These are phyloP conservation scores for Astrocystis sublimbata DNA, from an alignment of 495 filamentous ascomycete species.

Conservation along the genomic window DNA sequence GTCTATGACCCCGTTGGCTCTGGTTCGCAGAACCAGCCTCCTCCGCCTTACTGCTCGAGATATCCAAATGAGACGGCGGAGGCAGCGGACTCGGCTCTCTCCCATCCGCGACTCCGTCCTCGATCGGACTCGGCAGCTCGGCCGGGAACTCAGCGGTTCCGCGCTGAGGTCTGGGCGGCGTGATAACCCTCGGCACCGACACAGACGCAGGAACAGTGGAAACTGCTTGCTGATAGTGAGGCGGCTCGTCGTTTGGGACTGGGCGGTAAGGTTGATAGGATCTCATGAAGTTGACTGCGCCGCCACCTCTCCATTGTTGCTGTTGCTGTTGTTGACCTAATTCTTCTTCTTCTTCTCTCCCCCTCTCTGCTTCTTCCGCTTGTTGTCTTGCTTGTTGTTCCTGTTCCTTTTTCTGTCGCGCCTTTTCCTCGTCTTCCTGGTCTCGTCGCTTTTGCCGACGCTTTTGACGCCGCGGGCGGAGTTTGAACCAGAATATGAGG, in stretches of 20 bases:
- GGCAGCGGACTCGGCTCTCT: constrained; percentile 2
- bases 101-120: background rate
- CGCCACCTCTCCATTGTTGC: background rate
- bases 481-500: constrained; percentile 11
- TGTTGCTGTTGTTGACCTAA: background rate
- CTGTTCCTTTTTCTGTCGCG: background rate
- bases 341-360: background rate
- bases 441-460: background rate
- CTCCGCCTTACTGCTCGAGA: too few relatives aligned
- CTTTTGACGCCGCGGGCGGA: background rate
- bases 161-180: background rate
- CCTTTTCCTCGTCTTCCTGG: background rate
- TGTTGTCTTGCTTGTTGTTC: background rate
- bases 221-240: background rate
- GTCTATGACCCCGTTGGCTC: background rate
- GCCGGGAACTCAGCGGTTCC: constrained; percentile 1
- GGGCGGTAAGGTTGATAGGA: background rate
- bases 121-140: constrained; percentile 13
- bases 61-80: background rate
- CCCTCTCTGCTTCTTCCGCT: too few relatives aligned
- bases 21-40: too few relatives aligned
- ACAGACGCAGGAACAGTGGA: background rate
- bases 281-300: background rate
- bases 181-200: too few relatives aligned
- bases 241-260: background rate